These are phyloP conservation scores for Phanerochaete sordida DNA, from an alignment of 768 basidiomycete species.

Conservation along the genomic window DNA sequence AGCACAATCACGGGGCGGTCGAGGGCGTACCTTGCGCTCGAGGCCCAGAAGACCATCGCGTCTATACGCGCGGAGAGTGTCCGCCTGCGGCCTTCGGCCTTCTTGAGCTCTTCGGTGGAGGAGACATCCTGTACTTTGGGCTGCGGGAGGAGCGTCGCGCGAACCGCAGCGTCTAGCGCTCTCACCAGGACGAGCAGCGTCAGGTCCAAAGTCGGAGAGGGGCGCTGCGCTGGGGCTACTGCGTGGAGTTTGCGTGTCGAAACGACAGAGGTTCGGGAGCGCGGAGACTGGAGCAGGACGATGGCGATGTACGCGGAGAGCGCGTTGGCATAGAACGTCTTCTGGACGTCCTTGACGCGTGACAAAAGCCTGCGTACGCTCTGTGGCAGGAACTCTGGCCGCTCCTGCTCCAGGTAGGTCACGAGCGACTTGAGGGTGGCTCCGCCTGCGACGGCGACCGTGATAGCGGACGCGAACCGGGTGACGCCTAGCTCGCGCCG, in stretches of 20 bases:
- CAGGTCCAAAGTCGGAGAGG: conserved; percentile 63
- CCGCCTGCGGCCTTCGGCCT: conserved; percentile 22
- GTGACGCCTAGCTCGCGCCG: conserved; percentile 54
- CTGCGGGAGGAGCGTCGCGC: conserved; percentile 40
- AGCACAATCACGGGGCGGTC: neutral
- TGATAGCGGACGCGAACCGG: conserved; percentile 69
- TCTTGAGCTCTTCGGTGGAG: conserved; percentile 4
- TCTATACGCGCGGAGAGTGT: conserved; percentile 50
- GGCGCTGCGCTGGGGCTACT: conserved; percentile 4
- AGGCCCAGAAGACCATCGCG: conserved; percentile 72
- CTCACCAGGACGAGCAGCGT: conserved; percentile 67
- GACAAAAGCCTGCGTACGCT: neutral
- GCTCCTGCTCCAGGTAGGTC: conserved; percentile 21
- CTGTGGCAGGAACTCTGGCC: neutral
- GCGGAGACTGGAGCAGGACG: conserved; percentile 52
- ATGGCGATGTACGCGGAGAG: conserved; percentile 57
- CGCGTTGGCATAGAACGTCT: conserved; percentile 55
- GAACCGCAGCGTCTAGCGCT: conserved; percentile 61
- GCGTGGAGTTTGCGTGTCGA: neutral
- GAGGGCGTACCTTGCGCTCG: conserved; percentile 62
- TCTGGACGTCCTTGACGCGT: conserved; percentile 28
- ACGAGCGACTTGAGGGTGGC: conserved; percentile 47
- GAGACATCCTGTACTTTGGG: neutral
- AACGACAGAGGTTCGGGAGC: conserved; percentile 5
- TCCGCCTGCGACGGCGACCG: conserved; percentile 63